phyloP scores from a whole-genome alignment of 2,329 filamentous ascomycete genomes.

The Alternaria sp. region DNA sequence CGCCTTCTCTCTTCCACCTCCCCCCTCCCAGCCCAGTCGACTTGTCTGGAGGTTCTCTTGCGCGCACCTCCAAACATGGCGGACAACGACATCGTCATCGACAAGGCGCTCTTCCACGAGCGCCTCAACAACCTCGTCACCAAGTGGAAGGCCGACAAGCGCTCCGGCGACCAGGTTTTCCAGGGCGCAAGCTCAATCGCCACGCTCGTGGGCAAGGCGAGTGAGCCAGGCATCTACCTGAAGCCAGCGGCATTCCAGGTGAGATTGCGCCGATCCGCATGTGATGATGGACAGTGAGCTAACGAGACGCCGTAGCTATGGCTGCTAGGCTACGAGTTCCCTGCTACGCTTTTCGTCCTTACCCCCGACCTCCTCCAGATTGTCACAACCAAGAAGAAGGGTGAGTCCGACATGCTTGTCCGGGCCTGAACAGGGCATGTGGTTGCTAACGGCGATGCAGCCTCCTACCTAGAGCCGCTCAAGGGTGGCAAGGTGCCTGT shows the following conservation, averaged over 20 bases:
- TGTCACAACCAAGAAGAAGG: slow-evolving; percentile 97
- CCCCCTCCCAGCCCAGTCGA: slow-evolving; percentile 25
- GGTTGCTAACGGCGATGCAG: slow-evolving; percentile 60
- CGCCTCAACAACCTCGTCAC: slow-evolving; percentile 86
- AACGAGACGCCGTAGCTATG: slow-evolving; percentile 74
- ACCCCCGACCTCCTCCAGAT: slow-evolving; percentile 89
- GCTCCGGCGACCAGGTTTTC: slow-evolving; percentile 84
- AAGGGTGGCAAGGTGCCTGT: slow-evolving; percentile 93
- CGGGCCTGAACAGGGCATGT: neutral
- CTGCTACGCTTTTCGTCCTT: slow-evolving; percentile 91
- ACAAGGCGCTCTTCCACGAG: slow-evolving; percentile 92
- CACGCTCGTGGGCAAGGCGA: slow-evolving; percentile 91
- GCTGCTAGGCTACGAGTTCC: slow-evolving; percentile 98
- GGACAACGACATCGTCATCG: slow-evolving; percentile 81
- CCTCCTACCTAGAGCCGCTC: slow-evolving; percentile 90
- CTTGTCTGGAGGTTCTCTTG: slow-evolving; percentile 22
- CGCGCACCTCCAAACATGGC: slow-evolving; percentile 61
- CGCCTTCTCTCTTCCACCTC: slow-evolving; percentile 22
- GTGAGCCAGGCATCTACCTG: slow-evolving; percentile 81
- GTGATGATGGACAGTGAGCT: slow-evolving; percentile 24
- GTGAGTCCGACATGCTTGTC: slow-evolving; percentile 56
- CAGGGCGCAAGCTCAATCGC: slow-evolving; percentile 86
- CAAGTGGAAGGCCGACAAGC: slow-evolving; percentile 96
- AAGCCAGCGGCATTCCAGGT: slow-evolving; percentile 98
- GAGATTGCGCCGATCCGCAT: slow-evolving; percentile 47